Evolutionary conservation across 345 rosid species (phyloP).

Genomic region (Heritiera fomes): DNA sequence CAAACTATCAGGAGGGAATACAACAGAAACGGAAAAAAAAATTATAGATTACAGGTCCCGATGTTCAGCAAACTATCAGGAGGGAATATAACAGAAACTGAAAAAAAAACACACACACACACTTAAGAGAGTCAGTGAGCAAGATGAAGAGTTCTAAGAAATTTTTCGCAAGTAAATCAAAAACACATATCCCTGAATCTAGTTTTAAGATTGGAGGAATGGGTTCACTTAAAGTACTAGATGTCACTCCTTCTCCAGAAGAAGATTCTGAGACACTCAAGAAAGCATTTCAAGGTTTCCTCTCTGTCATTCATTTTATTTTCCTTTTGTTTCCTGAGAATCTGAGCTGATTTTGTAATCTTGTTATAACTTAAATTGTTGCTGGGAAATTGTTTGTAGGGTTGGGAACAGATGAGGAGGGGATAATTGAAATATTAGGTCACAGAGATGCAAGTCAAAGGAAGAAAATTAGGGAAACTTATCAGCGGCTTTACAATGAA

Average conservation of each 20-base stretch:
- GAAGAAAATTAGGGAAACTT: slow-evolving; percentile 61
- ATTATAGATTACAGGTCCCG: too few relatives aligned
- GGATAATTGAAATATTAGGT: slow-evolving; percentile 57
- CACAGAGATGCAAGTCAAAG: slow-evolving; percentile 76
- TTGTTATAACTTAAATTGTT: too few relatives aligned
- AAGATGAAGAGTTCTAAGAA: slow-evolving; percentile 19
- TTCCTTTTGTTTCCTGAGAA: slow-evolving; percentile 1
- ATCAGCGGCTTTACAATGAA: slow-evolving; percentile 56
- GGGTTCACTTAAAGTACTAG: slow-evolving; percentile 64
- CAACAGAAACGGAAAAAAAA: slow-evolving; percentile 15
- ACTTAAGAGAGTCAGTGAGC: neutral
- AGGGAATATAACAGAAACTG: too few relatives aligned
- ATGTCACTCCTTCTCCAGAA: slow-evolving; percentile 63
- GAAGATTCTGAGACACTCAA: slow-evolving; percentile 61
- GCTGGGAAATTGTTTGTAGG: slow-evolving; percentile 42
- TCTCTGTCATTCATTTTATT: neutral
- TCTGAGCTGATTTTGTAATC: neutral
- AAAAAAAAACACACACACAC: slow-evolving; percentile 21
- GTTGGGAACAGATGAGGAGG: slow-evolving; percentile 75
- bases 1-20: too few relatives aligned
- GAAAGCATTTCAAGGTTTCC: slow-evolving; percentile 66
- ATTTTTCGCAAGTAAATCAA: neutral
- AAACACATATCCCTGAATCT: slow-evolving; percentile 15
- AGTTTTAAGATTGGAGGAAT: slow-evolving; percentile 27
- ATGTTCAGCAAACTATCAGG: too few relatives aligned